phyloP scores from a whole-genome alignment of 164 flowering plant species.

The Akebia trifoliata region DNA sequence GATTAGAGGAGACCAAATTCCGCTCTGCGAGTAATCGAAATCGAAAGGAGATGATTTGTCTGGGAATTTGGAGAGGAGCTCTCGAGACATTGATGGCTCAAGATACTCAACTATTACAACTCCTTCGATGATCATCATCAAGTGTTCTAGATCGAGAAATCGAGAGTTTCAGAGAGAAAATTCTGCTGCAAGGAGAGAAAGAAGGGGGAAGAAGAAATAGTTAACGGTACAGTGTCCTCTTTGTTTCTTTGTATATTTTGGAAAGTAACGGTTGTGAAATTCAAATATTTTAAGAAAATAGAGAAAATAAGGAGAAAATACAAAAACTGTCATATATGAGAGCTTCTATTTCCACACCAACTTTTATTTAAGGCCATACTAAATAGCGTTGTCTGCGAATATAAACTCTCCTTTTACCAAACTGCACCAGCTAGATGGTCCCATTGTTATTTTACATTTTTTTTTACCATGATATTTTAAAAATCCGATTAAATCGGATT shows the following conservation, averaged over 20 bases:
- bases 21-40: conserved; percentile 84
- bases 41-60: conserved; percentile 72
- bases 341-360: too few species aligned
- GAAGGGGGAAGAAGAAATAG: background rate
- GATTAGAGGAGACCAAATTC: conserved; percentile 79
- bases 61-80: conserved; percentile 73
- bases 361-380: too few species aligned
- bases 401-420: too few species aligned
- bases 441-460: too few species aligned
- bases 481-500: too few species aligned
- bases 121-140: conserved; percentile 20
- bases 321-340: too few species aligned
- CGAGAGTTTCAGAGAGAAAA: background rate
- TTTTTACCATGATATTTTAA: too few species aligned
- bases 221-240: background rate
- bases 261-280: conserved; percentile 12
- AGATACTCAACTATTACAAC: conserved; percentile 52
- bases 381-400: too few species aligned
- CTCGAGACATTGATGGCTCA: conserved; percentile 47
- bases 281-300: conserved; percentile 2
- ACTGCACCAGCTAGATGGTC: too few species aligned
- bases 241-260: background rate
- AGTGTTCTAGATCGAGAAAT: background rate
- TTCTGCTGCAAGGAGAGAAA: background rate
- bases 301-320: background rate